Base-by-base conservation (phyloP, 2,329 filamentous ascomycete genomes). In the Lachnellula hyalina region DNA sequence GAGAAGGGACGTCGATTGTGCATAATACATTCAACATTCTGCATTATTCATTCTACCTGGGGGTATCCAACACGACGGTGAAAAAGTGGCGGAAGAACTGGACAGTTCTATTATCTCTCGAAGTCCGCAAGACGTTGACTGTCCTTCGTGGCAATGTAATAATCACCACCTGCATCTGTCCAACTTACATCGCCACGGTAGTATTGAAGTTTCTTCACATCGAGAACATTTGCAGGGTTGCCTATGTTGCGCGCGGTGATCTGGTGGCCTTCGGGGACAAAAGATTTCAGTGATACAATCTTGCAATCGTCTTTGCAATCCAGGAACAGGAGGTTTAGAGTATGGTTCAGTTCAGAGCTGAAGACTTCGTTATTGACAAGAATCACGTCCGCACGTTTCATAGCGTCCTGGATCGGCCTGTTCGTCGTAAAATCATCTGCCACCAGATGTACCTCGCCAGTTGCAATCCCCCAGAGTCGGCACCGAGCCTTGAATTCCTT, bases 341-440 rank as follows among this genome's bases (percentile, higher is more conserved):
- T 83, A 67, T 90, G 87, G 72, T 97, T 99, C 53, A 96, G 81
- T 63, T 86, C 80, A 14, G 92, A 86, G 5, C 87, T 92, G 72
- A 99, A 99, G 2, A 91, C 94, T 73, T 97, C 92, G 73, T 99
- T 99, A 76, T 99, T 99, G 65, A 97, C 93, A 25, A 99, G 81
- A 17, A 99, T 83, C n/a, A 97, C 92, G 69, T 99, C 94, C 1
- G 94, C 93, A 52, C 86, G 83, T 70, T 87, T 86, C 49, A 99
- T 78, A 7, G 86, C 85, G 23, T 84, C 79, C 56, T 85, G 79
- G 48, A 96, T 90, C 55, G 78, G 77, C 15, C 80, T 70, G 62
- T 87, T 88, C 61, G 85, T 83, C 9, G 91, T 83, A 67, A 99
- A 96, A 68, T 96, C 89, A 55, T 90, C 94, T 44, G 85, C 78